Evolutionary conservation across 1,284 basidiomycete genomes (phyloP).

Genomic region (Hypsizygus ulmarius): DNA sequence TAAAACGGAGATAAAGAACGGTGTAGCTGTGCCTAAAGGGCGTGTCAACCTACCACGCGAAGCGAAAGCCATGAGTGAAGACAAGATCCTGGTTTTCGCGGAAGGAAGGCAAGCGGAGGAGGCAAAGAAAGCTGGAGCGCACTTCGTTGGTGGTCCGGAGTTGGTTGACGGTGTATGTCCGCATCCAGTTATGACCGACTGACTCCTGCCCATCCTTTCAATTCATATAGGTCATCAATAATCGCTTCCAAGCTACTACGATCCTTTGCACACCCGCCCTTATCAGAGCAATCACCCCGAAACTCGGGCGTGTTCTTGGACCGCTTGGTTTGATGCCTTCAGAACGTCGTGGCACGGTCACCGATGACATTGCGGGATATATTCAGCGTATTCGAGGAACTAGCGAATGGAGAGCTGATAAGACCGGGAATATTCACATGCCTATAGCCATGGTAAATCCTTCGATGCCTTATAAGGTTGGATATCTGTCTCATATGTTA

Average conservation of each 20-base stretch:
- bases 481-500: neutral
- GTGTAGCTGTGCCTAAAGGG: constrained; percentile 79
- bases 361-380: constrained; percentile 80
- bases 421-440: constrained; percentile 79
- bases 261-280: constrained; percentile 83
- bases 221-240: constrained; percentile 55
- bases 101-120: constrained; percentile 76
- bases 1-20: constrained; percentile 72
- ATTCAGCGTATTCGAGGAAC: constrained; percentile 80
- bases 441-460: constrained; percentile 65
- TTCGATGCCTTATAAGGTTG: constrained; percentile 6
- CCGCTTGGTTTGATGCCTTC: constrained; percentile 96
- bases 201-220: constrained; percentile 7
- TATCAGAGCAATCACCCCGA: constrained; percentile 75
- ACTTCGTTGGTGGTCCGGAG: constrained; percentile 84
- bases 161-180: constrained; percentile 73
- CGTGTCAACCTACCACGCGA: constrained; percentile 57
- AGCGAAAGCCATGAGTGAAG: constrained; percentile 67
- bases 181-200: constrained; percentile 2
- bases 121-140: constrained; percentile 78
- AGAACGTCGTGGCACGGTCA: constrained; percentile 91
- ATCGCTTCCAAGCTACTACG: constrained; percentile 72
- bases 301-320: constrained; percentile 87
- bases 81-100: constrained; percentile 85
- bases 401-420: constrained; percentile 93